Evolutionary conservation across 2,329 filamentous ascomycete genomes (phyloP), one percentile per base, ranked within the genome.

Genomic region (Cucurbitaria berberidis): DNA sequence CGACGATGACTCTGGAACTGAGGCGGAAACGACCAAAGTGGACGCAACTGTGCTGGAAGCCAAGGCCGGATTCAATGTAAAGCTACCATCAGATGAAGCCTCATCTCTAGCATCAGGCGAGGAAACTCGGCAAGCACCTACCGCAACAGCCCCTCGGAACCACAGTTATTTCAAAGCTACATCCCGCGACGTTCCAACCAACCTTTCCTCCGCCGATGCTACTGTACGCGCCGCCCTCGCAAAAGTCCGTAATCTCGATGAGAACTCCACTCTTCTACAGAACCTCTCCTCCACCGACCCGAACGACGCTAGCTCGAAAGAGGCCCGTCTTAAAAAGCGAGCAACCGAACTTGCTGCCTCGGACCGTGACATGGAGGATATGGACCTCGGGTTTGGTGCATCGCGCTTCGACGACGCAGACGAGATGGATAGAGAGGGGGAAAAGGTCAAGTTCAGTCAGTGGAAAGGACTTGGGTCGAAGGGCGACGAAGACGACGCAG

Each of bases 331-430:
- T 45, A 88, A 86, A 73, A 78, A 76, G 49, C 78, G 77, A 6
- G 78, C 77, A 11, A 88, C 85, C 60, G 89, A 97, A 79, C 80
- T 97, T 54, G 85, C 80, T 9, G 78, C 77, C n/a, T 76, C 87
- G 49, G 89, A 90, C 62, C 85, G 93, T 42, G 93, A 98, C 71
- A 86, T 92, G 42, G 87, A 93, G 51, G 93, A 99, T 76, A 84
- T 99, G 77, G 95, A 99, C 69, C 85, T 98, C 81, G 93, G 93
- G 55, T 98, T 99, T 69, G 95, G 95, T 29, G 90, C 87, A 18
- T 95, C 89, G 68, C 84, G 93, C 24, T 88, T 91, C 67, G 92
- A 90, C 48, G 95, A 97, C 67, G 92, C 93, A 44, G 93, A 93
- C 54, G 93, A 96, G 59, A 84, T 89, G 59, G 90, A 92, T 35